Base-by-base conservation (phyloP, 2,329 filamentous ascomycete genomes). In the Annulohypoxylon truncatum region DNA sequence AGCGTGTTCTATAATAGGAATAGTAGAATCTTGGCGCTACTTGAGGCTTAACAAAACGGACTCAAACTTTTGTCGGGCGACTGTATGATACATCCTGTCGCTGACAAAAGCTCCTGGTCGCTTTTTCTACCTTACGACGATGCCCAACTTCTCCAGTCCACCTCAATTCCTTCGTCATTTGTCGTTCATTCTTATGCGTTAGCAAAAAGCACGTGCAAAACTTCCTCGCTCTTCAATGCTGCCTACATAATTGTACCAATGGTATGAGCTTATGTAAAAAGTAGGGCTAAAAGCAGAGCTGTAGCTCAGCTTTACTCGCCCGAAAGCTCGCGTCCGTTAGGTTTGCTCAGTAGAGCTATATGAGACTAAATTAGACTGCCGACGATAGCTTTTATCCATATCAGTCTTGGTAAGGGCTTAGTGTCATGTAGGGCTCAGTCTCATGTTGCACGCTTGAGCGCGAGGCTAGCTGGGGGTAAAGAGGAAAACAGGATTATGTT, bases 391-490 rank as follows among this genome's bases (percentile, higher is more conserved):
- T 28, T 31, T 20, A n/a, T 29, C n/a, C 22, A 35, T 55, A 22
- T 47, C 22, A 20, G 15, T 29, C 58, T 58, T 57, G 48, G 52
- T 54, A 58, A 64, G 35, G 42, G 24, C 54, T 58, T 63, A 54
- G 40, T 33, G 24, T 53, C 24, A 13, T 28, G 31, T 26, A 13
- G 22, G 26, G 28, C 46, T 50, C 46, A 20, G 31, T 51, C 18
- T 35, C 18, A 52, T 29, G 56, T 60, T 38, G 10, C 47, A 46
- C 24, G 18, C 9, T 58, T 29, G 46, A 51, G 15, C 24, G 15
- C 31, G 20, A 33, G 35, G 33, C 33, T 40, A 47, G 55, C 44
- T 26, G 10, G 44, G 31, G 29, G 26, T 29, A 40, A 9, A 50
- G 31, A 58, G n/a, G 12, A 31, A 56, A 51, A 29, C 47, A 51